These are phyloP conservation scores for Cercospora sp. DNA, from an alignment of 2,329 filamentous ascomycete species.

Conservation along the genomic window DNA sequence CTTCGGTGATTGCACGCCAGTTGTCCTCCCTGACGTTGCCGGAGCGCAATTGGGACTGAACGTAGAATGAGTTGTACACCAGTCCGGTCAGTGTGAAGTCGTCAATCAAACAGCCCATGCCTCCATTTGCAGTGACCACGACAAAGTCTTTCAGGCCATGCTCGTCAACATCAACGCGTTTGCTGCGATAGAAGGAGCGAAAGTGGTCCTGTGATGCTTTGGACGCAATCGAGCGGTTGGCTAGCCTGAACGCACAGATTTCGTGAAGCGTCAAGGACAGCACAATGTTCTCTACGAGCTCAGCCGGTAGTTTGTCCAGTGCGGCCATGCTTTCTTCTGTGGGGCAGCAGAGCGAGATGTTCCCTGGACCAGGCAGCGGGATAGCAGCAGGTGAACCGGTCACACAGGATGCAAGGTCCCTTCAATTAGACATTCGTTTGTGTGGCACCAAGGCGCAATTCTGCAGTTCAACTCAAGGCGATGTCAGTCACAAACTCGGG, in stretches of 20 bases:
- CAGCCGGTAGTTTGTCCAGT: slow-evolving; percentile 47
- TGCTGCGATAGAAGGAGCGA: slow-evolving; percentile 10
- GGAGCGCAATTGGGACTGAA: background rate
- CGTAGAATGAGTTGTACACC: slow-evolving; percentile 4
- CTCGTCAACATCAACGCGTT: slow-evolving; percentile 11
- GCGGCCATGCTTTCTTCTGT: background rate
- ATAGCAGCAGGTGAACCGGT: background rate
- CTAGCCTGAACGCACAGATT: slow-evolving; percentile 14
- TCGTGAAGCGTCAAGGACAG: background rate
- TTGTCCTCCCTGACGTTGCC: background rate
- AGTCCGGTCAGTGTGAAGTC: slow-evolving; percentile 6
- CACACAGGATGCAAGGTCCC: background rate
- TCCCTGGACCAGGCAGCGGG: background rate
- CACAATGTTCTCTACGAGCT: slow-evolving; percentile 50
- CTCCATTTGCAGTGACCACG: background rate
- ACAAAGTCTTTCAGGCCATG: slow-evolving; percentile 10
- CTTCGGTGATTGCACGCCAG: background rate
- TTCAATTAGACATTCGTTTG: background rate
- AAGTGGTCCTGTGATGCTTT: slow-evolving; percentile 17
- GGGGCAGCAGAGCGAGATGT: background rate
- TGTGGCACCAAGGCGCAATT: background rate
- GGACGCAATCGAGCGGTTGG: slow-evolving; percentile 10
- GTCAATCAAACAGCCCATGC: slow-evolving; percentile 10
- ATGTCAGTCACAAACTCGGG: background rate
- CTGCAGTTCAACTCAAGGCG: background rate